These are phyloP conservation scores for Gaertneriomyces semiglobifer DNA, from an alignment of 192 early-diverging fungal genomes.

Conservation along the genomic window DNA sequence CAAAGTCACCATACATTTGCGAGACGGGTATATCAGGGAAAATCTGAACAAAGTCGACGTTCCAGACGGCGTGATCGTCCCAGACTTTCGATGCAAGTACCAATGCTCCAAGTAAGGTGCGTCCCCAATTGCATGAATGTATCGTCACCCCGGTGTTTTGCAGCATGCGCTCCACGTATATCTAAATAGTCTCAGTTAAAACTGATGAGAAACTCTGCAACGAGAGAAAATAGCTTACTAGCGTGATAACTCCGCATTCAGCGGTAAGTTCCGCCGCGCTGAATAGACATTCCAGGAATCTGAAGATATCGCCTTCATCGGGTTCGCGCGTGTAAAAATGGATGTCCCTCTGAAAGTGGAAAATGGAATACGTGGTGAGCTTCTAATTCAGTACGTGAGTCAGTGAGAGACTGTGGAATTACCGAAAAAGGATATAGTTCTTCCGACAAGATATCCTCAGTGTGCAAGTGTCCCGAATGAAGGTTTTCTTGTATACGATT, in stretches of 20 bases:
- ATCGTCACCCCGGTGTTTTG: conserved; percentile 54
- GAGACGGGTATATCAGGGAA: conserved; percentile 68
- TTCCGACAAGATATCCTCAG: conserved; percentile 54
- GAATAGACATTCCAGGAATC: conserved; percentile 64
- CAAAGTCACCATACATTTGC: conserved; percentile 45
- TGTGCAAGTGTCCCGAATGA: conserved; percentile 23
- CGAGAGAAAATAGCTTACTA: conserved; percentile 30
- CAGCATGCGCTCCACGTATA: conserved; percentile 72
- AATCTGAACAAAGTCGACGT: conserved; percentile 73
- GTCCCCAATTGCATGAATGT: conserved; percentile 53
- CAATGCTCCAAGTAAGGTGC: conserved; percentile 57
- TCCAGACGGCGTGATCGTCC: conserved; percentile 86
- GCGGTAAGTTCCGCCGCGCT: conserved; percentile 58
- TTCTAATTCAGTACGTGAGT: conserved; percentile 1
- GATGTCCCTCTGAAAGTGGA: conserved; percentile 39
- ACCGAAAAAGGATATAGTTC: conserved; percentile 50
- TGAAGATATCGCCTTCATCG: conserved; percentile 54
- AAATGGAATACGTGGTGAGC: not conserved
- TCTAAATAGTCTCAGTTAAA: conserved; percentile 16
- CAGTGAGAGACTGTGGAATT: not conserved
- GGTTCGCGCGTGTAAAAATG: conserved; percentile 44
- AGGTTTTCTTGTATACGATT: conserved; percentile 36
- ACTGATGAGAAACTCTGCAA: not conserved
- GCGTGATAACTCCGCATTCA: conserved; percentile 60
- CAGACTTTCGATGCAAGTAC: conserved; percentile 81